A percentile compares a stretch with the other conserved stretches of the same genome.
Evolutionary conservation across 306 rosid species (phyloP).

Genomic region (Calophaca sinica): DNA sequence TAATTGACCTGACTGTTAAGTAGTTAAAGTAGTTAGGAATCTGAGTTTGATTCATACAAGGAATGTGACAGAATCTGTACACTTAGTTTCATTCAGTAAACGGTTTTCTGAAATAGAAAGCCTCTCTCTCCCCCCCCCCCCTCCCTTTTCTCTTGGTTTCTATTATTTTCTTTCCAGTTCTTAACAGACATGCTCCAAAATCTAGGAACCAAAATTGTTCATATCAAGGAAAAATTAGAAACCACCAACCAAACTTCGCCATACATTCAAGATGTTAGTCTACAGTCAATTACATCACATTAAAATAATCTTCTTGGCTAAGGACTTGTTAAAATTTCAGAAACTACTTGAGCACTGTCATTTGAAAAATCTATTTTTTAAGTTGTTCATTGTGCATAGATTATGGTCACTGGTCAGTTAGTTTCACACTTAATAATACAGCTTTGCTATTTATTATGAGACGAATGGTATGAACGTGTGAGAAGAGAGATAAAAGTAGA

Average conservation of each 20-base stretch:
- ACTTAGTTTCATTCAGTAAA: neutral
- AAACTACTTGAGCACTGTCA: conserved; percentile 14
- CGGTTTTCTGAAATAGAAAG: conserved; percentile 9
- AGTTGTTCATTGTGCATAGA: conserved; percentile 30
- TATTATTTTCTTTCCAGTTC: neutral
- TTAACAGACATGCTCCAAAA: conserved; percentile 29
- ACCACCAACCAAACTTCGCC: conserved; percentile 28
- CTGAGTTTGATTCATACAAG: neutral
- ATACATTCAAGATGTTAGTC: conserved; percentile 39
- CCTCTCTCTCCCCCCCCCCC: neutral
- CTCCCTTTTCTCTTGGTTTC: conserved; percentile 7
- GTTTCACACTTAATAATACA: neutral
- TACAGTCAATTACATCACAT: conserved; percentile 20
- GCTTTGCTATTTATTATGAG: conserved; percentile 1
- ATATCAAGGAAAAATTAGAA: conserved; percentile 29
- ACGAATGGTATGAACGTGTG: neutral
- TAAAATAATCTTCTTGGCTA: conserved; percentile 3
- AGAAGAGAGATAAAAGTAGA: neutral
- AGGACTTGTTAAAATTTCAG: conserved; percentile 18
- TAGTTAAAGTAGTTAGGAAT: conserved; percentile 1
- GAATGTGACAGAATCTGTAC: neutral
- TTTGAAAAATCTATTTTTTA: conserved; percentile 9
- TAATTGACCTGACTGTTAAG: conserved; percentile 1
- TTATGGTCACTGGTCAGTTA: neutral
- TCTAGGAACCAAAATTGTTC: conserved; percentile 27